Base-by-base conservation (phyloP, 805 yeast genomes). In the Candida vaughaniae region DNA sequence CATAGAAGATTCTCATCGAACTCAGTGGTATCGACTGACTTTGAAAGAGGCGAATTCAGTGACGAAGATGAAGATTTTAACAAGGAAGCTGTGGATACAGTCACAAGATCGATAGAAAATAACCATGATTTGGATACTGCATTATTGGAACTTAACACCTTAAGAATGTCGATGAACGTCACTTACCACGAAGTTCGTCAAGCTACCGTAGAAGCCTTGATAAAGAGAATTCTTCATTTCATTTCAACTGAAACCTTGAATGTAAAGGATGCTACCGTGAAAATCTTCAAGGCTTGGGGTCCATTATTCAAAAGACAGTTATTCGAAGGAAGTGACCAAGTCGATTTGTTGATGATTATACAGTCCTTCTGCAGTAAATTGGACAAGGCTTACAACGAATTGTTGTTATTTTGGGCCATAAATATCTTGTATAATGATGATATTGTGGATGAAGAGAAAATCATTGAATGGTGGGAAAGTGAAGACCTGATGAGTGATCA, bases 141-240 rank as follows among this genome's bases (percentile, higher is more conserved):
- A 0, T 65, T 88, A 46, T 67, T 93, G 42, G 99, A 93, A 64
- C 75, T 93, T 52, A 91, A 91, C 58, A 93, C 99, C 0, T 72
- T 93, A 54, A 77, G 98, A 64, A 91, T 93, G 99, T 87, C 96
- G 52, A 85, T 90, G 93, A 88, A 93, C 58, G 99, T 89, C 12
- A 77, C 93, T 0, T 91, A 93, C 60, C 95, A 87, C 52, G 96
- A 90, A 55, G 97, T 93, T 10, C 77, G 97, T 56, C 62, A 68
- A 20, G 95, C 95, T 4, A 87, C 96, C 0, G 68, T 80, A 23
- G 70, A 71, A 25, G 93, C 97, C 0, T 67, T 93, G 52, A 51
- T 88, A 29, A 67, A 69, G 29, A 75, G 93, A 52, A 77, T 86
- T 9, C 71, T 78, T 35, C 87, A 87, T 48, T 82, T 85, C 51